Base-by-base conservation (phyloP, 345 rosid species). In the Brassica carinata region DNA sequence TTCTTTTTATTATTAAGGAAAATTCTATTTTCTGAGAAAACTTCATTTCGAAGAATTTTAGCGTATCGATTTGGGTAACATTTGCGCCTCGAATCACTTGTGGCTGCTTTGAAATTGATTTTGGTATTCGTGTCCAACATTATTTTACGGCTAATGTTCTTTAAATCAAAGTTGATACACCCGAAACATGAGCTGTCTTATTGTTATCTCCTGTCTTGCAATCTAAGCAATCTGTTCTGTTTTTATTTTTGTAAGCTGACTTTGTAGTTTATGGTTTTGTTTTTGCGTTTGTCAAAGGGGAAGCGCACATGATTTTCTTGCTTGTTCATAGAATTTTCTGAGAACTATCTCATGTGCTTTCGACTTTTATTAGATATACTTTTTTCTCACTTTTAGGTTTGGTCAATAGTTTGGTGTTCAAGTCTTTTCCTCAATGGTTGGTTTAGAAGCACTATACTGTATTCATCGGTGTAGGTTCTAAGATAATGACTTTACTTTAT, bases 171-270 rank as follows among this genome's bases (percentile, higher is more conserved):
- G 51, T 43, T 43, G 51, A 43, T 9, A 43, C 48, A 43, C 14
- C 51, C 51, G 10, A 19, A 53, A n/a, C 19, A n/a, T 53, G 18
- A 19, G 33, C 77, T 80, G 72, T 68, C 83, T 84, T 73, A 77
- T 74, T 72, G 8, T 59, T 64, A 64, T 9, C 78, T 57, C 29
- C 14, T 29, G 2, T 77, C 88, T 84, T 87, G 64, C 27, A 83
- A 76, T 77, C 69, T 78, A 86, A 82, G 88, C 27, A 77, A 84
- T 75, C 19, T 51, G 15, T 53, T 65, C 64, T 64, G 14, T 6
- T 64, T 64, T 64, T 11, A 26, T 26, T 19, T 79, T 31, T 7
- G 1, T 69, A 53, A 55, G 70, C 63, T n/a, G 57, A 64, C 69
- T 77, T 23, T 67, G 18, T 48, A 4, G 43, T 8, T 29, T 75